These are phyloP conservation scores for Scheffersomyces titani DNA, from an alignment of 1,139 yeast genomes.

Conservation along the genomic window DNA sequence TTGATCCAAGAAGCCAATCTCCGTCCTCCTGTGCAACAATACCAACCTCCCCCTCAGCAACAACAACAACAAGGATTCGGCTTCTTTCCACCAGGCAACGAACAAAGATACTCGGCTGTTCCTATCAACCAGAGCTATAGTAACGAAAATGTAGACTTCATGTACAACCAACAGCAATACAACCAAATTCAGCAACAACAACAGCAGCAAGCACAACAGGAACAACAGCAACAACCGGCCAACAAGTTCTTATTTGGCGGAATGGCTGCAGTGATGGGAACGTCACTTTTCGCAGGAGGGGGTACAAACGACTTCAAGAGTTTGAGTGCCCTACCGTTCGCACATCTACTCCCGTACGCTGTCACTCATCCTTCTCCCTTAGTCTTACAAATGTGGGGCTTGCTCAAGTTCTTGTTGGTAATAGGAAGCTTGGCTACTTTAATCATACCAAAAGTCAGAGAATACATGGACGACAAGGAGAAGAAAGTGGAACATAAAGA, in stretches of 20 bases:
- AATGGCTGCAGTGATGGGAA: constrained; percentile 56
- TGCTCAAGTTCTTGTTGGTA: constrained; percentile 27
- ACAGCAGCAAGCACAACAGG: constrained; percentile 12
- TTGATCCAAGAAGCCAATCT: constrained; percentile 23
- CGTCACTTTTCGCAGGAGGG: constrained; percentile 40
- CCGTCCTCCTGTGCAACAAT: background rate
- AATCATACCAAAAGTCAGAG: constrained; percentile 23
- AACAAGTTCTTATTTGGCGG: constrained; percentile 52
- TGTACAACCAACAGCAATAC: constrained; percentile 3
- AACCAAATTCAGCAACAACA: constrained; percentile 3
- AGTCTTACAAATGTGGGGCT: constrained; percentile 26
- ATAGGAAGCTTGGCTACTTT: constrained; percentile 27
- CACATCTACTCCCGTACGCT: constrained; percentile 25
- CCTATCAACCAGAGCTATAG: background rate
- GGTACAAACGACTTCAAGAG: constrained; percentile 40
- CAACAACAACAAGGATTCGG: background rate
- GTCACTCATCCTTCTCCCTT: constrained; percentile 26
- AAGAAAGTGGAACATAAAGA: constrained; percentile 2
- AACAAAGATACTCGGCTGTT: background rate
- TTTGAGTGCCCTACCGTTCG: constrained; percentile 37
- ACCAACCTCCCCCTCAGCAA: background rate
- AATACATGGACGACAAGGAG: constrained; percentile 1
- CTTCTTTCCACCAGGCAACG: background rate
- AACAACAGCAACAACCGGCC: constrained; percentile 9
- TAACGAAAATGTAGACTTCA: background rate